Base-by-base conservation (phyloP, 192 early-diverging fungal species). In the Linnemannia schmuckeri region DNA sequence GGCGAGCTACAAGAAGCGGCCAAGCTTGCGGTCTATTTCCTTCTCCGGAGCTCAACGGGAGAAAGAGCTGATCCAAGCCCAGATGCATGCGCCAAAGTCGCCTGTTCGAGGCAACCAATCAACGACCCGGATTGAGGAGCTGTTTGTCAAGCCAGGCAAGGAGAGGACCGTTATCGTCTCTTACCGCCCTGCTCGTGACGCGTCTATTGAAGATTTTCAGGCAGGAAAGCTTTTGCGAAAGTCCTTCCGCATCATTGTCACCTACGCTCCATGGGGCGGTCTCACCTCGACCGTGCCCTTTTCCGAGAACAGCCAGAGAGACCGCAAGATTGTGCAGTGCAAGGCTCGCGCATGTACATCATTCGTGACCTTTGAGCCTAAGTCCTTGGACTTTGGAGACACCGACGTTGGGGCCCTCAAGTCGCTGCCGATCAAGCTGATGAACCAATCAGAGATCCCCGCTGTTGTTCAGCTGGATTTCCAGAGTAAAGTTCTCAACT, bases 381-480 rank as follows among this genome's bases (percentile, higher is more conserved):
- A 92, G 71, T 88, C 94, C 49, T 90, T 99, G 8, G 95, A 98
- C 79, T 99, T 99, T 93, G 98, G 98, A 72, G 95, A 96, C 73
- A 97, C 97, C 2, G 97, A 99, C 88, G 98, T 99, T 1, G 97
- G 97, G 24, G 97, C 95, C 8, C 89, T 97, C 18, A 98, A 98
- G 88, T 96, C 97, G 9, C 81, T 96, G 75, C 95, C 95, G 2
- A 91, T 99, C 74, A 90, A 91, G 40, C 92, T 99, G 37, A 89
- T 91, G 41, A 99, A 99, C 89, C 88, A 92, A 77, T 98, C 98
- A 27, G 97, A 98, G 46, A 89, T 99, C 33, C 87, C 93, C 10
- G 97, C 96, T 0, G 92, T 90, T 0, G 95, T 99, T 2, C 95
- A 97, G 88, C 92, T 98, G 30, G 91, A 94, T 72, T 97, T 98